A percentile compares a stretch with the other conserved stretches of the same genome.
Evolutionary conservation across 1,139 yeast species (phyloP).

Genomic region (Kluyveromyces sp.): DNA sequence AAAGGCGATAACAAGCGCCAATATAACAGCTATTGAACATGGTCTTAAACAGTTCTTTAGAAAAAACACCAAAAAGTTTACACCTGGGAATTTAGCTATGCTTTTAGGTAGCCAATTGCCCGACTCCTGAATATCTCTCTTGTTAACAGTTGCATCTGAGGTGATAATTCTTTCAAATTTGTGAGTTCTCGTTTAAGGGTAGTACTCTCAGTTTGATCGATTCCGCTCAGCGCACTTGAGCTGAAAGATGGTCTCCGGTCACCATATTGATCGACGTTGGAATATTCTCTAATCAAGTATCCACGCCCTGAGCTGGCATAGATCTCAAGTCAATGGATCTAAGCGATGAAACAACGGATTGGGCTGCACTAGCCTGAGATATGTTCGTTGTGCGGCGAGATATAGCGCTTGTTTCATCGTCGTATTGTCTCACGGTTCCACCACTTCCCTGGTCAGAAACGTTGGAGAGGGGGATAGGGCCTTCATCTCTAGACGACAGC

Average conservation of each 20-base stretch:
- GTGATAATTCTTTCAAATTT: slow-evolving; percentile 26
- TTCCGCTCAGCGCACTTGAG: slow-evolving; percentile 3
- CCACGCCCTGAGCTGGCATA: slow-evolving; percentile 44
- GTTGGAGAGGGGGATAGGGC: background rate
- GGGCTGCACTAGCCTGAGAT: background rate
- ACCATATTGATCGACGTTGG: slow-evolving; percentile 37
- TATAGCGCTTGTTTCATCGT: background rate
- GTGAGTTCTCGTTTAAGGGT: slow-evolving; percentile 8
- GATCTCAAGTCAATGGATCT: slow-evolving; percentile 31
- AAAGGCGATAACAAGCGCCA: slow-evolving; percentile 63
- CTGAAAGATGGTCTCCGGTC: slow-evolving; percentile 13
- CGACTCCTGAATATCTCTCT: slow-evolving; percentile 26
- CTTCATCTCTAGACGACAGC: background rate
- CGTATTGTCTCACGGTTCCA: background rate
- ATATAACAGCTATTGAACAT: slow-evolving; percentile 55
- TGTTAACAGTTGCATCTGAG: slow-evolving; percentile 28
- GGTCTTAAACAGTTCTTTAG: slow-evolving; percentile 63
- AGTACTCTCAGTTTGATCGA: background rate
- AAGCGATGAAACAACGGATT: slow-evolving; percentile 6
- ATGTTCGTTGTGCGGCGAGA: background rate
- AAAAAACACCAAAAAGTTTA: slow-evolving; percentile 29
- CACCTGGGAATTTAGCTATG: slow-evolving; percentile 24
- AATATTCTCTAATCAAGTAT: slow-evolving; percentile 53
- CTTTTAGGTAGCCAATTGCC: slow-evolving; percentile 24
- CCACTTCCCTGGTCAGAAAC: background rate